A percentile compares a stretch with the other conserved stretches of the same genome.
phyloP scores from a whole-genome alignment of 306 rosid species.

The Cucurbita pepo region DNA sequence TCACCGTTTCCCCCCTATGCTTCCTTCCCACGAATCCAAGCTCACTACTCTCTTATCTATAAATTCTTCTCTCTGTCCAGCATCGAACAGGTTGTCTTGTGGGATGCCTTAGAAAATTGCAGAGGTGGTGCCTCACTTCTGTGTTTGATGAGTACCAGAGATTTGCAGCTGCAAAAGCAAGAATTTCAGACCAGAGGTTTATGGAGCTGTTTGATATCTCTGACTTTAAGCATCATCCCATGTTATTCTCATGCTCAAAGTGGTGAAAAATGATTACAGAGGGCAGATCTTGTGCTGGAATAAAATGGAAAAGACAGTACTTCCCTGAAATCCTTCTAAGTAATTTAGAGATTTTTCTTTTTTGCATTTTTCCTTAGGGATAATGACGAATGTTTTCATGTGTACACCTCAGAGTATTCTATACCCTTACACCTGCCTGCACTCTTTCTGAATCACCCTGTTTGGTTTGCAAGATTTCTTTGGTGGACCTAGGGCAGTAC shows the following conservation, averaged over 20 bases:
- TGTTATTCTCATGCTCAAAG: slow-evolving; percentile 50
- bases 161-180: slow-evolving; percentile 93
- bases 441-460: not conserved
- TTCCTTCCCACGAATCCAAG: not conserved
- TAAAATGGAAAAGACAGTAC: not conserved
- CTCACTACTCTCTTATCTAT: not conserved
- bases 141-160: slow-evolving; percentile 86
- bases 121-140: slow-evolving; percentile 87
- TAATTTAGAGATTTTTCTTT: not conserved
- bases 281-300: not conserved
- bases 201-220: slow-evolving; percentile 84
- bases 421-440: not conserved
- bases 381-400: not conserved
- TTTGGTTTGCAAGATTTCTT: not conserved
- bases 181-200: slow-evolving; percentile 91
- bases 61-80: slow-evolving; percentile 27
- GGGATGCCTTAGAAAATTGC: slow-evolving; percentile 91
- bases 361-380: not conserved
- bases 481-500: not conserved
- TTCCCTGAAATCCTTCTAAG: not conserved
- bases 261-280: slow-evolving; percentile 21
- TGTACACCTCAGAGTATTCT: not conserved
- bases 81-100: slow-evolving; percentile 97
- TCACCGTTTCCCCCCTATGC: not conserved
- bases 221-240: slow-evolving; percentile 56